Evolutionary conservation across 106 monocot species (phyloP).

Genomic region (Dendrobium huoshanense): DNA sequence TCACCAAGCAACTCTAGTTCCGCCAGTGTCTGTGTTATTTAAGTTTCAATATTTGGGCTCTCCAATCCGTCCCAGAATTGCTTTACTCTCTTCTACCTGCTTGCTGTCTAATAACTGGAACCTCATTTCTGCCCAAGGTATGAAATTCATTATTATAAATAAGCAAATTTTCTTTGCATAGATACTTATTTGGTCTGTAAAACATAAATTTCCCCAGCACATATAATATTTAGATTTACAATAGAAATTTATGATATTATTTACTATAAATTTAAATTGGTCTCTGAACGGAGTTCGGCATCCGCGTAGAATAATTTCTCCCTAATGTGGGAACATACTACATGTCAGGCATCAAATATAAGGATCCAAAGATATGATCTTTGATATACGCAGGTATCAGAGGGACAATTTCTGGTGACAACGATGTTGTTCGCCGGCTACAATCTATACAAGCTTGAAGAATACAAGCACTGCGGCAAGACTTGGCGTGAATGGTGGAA

Average conservation of each 20-base stretch:
- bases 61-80: conserved; percentile 17
- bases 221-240: too few relatives aligned
- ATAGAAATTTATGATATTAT: too few relatives aligned
- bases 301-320: too few relatives aligned
- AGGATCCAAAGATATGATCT: too few relatives aligned
- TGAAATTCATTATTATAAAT: neutral
- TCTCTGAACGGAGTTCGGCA: too few relatives aligned
- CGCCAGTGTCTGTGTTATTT: conserved; percentile 41
- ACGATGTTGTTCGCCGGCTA: conserved; percentile 14
- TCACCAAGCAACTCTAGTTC: conserved; percentile 18
- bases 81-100: conserved; percentile 31
- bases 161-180: too few relatives aligned
- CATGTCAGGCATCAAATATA: too few relatives aligned
- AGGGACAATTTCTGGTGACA: conserved; percentile 15
- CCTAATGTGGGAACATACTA: too few relatives aligned
- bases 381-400: conserved; percentile 7
- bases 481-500: conserved; percentile 48
- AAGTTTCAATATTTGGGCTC: conserved; percentile 10
- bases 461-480: conserved; percentile 30
- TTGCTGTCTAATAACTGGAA: conserved; percentile 27
- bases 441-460: conserved; percentile 17
- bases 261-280: too few relatives aligned
- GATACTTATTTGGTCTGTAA: too few relatives aligned
- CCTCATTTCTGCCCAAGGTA: conserved; percentile 13
- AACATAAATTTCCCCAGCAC: too few relatives aligned